A percentile compares a stretch with the other conserved stretches of the same genome.
Conservation (phyloP, 495 filamentous ascomycete genomes). For the Penicillium canariense region DNA sequence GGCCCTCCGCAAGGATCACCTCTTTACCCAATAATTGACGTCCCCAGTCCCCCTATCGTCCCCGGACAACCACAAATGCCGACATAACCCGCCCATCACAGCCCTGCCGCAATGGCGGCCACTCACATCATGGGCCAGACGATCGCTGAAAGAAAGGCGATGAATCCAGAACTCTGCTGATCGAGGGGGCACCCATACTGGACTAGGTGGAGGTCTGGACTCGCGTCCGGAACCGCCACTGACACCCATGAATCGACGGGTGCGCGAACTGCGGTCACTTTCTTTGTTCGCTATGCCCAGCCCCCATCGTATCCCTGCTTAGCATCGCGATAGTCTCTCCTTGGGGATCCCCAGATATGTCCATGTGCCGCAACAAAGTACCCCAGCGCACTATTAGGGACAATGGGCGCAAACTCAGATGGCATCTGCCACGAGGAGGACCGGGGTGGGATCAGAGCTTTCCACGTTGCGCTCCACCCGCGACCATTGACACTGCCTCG, state of each 20-base stretch:
- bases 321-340: neutral
- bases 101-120: neutral
- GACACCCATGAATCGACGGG: neutral
- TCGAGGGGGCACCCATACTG: neutral
- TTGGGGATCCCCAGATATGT: too few species aligned
- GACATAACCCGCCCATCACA: neutral
- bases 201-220: neutral
- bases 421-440: neutral
- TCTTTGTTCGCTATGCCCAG: constrained; percentile 17
- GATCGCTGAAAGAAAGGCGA: neutral
- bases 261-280: neutral
- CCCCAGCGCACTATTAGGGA: too few species aligned
- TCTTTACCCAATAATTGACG: too few species aligned
- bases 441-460: neutral
- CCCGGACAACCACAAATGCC: neutral
- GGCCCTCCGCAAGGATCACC: too few species aligned
- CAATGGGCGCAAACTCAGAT: neutral
- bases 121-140: neutral
- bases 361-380: too few species aligned
- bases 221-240: neutral
- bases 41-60: too few species aligned
- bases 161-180: neutral
- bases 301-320: neutral
- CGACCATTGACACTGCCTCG: neutral
- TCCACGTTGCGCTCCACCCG: neutral